phyloP scores from a whole-genome alignment of 225 moss, liverwort and hornwort species.

The Physcomitrium patens region DNA sequence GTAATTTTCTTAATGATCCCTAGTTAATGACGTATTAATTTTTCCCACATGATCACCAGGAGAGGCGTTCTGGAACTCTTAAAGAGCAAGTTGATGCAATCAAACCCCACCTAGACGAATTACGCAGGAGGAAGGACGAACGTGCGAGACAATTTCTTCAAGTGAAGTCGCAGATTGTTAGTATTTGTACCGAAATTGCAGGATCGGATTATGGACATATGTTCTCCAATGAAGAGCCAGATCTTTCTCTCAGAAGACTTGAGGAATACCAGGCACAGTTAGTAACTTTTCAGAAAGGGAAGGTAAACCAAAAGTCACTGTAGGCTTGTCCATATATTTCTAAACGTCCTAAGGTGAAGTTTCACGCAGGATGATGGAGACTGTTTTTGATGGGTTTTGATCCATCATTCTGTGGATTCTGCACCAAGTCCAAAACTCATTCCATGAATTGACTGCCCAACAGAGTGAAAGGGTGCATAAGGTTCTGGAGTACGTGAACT shows the following conservation, averaged over 20 bases:
- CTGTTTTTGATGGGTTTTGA: no score
- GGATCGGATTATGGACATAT: constrained; percentile 56
- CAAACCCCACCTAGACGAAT: constrained; percentile 49
- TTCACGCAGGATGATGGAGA: no score
- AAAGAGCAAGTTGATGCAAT: constrained; percentile 84
- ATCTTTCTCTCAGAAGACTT: constrained; percentile 75
- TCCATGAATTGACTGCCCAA: no score
- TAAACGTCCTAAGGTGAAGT: no score
- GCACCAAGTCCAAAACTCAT: no score
- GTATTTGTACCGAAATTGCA: constrained; percentile 51
- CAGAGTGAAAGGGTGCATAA: constrained; percentile 79
- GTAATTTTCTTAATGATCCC: no score
- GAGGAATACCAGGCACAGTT: constrained; percentile 89
- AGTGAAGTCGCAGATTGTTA: constrained; percentile 48
- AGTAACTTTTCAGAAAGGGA: constrained; percentile 81
- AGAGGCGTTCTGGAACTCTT: constrained; percentile 74
- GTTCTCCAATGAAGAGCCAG: constrained; percentile 52
- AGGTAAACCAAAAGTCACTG: constrained; percentile 39
- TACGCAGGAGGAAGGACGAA: constrained; percentile 60
- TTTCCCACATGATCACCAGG: constrained; percentile 32
- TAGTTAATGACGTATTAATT: no score
- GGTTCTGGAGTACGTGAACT: constrained; percentile 79
- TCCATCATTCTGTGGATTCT: fast-evolving
- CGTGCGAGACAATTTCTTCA: constrained; percentile 45
- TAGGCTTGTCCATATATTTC: neutral